Evolutionary conservation across 2,329 filamentous ascomycete species (phyloP), one percentile per base, ranked within the genome.

Genomic region (Beauveria bassiana): DNA sequence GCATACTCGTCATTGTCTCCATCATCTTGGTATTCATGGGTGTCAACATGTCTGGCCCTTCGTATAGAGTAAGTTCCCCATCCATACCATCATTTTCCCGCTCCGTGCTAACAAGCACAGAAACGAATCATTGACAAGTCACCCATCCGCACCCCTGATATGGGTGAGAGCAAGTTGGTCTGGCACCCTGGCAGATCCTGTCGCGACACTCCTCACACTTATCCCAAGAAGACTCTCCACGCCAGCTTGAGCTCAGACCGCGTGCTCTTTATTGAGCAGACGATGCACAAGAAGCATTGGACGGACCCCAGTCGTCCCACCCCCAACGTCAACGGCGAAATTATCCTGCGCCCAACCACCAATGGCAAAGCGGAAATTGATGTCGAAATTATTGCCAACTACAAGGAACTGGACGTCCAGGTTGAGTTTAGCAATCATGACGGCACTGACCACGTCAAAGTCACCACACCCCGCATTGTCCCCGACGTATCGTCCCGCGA

Each of bases 331-430:
- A 73, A 66, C 14, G 82, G 82, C 53, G 71, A 79, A 26, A 68
- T 84, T 20, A 65, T 81, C 47, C 59, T 84, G 47, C 76, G 78
- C 70, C 65, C 75, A 68, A 50, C 70, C 66, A 45, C 67, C 14
- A 68, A 72, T 18, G 31, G 51, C 14, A 66, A 66, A 26, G 74
- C 78, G 3, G 70, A 68, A 2, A 65, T 83, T 42, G 73, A 78
- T 1, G 54, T 84, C 6, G 75, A 83, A 64, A 69, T 76, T 34
- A 69, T 76, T 28, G 74, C 76, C 60, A 84, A 81, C 65, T 72
- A 81, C 65, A 69, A 76, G 5, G 65, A 68, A 12, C 65, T 84
- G 57, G 55, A 65, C 3, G 65, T 78, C n/a, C 63, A 68, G 5
- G 57, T 75, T 14, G 62, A 70, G 3, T 73, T 72, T 43, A 68